Evolutionary conservation across 2,329 filamentous ascomycete genomes (phyloP).

Genomic region (Penicillium frequentans): DNA sequence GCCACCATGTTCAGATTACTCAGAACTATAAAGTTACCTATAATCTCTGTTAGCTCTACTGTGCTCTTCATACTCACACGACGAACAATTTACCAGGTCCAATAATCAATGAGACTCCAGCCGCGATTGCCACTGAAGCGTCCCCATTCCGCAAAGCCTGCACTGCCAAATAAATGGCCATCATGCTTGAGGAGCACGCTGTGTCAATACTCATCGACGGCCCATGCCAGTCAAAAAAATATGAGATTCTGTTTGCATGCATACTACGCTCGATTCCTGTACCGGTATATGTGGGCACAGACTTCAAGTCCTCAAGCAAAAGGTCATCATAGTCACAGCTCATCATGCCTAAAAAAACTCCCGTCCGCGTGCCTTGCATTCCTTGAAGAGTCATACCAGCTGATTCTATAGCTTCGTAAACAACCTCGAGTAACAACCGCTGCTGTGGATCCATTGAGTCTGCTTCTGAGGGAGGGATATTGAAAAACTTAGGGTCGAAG

Average conservation of each 20-base stretch:
- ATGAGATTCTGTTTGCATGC: conserved; percentile 34
- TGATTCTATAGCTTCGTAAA: conserved; percentile 1
- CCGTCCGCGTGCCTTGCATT: conserved; percentile 2
- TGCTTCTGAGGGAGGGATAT: background rate
- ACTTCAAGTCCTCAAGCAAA: background rate
- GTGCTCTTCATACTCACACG: background rate
- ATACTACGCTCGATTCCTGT: conserved; percentile 31
- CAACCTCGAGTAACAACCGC: conserved; percentile 1
- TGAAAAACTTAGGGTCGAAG: conserved; percentile 5
- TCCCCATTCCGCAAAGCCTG: conserved; percentile 11
- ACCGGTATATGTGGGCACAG: background rate
- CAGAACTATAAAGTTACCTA: conserved; percentile 8
- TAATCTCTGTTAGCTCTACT: background rate
- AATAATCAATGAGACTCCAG: conserved; percentile 26
- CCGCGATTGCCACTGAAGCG: conserved; percentile 22
- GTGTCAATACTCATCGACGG: conserved; percentile 44
- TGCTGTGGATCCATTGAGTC: conserved; percentile 3
- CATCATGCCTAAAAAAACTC: conserved; percentile 2
- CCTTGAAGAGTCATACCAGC: background rate
- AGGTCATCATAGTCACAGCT: background rate
- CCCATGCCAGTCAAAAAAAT: conserved; percentile 20
- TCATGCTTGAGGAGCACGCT: conserved; percentile 44
- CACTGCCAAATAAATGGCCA: conserved; percentile 26
- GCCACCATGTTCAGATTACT: conserved; percentile 42
- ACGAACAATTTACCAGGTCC: conserved; percentile 14